Evolutionary conservation across 768 basidiomycete species (phyloP), one percentile per base, ranked within the genome.

Genomic region (Pleurotus giganteus): DNA sequence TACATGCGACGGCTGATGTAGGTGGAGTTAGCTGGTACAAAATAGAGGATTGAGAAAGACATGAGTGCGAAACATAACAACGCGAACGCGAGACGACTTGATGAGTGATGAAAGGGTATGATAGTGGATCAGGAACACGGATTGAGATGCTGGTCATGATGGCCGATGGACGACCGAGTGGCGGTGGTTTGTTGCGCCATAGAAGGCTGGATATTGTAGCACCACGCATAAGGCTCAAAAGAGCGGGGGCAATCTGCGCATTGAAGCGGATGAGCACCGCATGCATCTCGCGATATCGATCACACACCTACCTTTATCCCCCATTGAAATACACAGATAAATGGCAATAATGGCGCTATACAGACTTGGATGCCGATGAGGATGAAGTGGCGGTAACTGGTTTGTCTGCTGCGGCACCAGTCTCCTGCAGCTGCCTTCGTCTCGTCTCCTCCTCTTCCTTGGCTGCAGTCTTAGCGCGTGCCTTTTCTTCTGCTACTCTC

Each of bases 401-500:
- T 24, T 17, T 27, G 43, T 50, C 32, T 23, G 34, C n/a, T 36
- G 32, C 36, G 12, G 49, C 27, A n/a, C 15, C 12, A 34, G 34
- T 32, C 29, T 34, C 31, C 9, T 34, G 49, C 49, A 50, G 27
- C 32, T 15, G 19, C 41, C 26, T 51, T 46, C 27, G 34, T 26
- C 47, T 24, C 26, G 51, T 23, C 32, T 50, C 32, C 23, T 56
- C 55, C 32, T 56, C 47, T n/a, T 51, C 24, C 46, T 39, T 55
- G 56, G 63, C 63, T 45, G 56, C 53, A 39, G 63, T 59, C 55
- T 68, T 69, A 36, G 57, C 66, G 23, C 69, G 69, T 17, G 74
- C 69, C 55, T 68, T 70, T 63, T 85, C 81, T 63, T 86, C 85
- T 34, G 78, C 80, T 54, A 74, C 64, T 60, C 78, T 77, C 62